A percentile compares a stretch with the other conserved stretches of the same genome.
phyloP scores from a whole-genome alignment of 2,329 filamentous ascomycete species.

The Dactylellina cionopaga region DNA sequence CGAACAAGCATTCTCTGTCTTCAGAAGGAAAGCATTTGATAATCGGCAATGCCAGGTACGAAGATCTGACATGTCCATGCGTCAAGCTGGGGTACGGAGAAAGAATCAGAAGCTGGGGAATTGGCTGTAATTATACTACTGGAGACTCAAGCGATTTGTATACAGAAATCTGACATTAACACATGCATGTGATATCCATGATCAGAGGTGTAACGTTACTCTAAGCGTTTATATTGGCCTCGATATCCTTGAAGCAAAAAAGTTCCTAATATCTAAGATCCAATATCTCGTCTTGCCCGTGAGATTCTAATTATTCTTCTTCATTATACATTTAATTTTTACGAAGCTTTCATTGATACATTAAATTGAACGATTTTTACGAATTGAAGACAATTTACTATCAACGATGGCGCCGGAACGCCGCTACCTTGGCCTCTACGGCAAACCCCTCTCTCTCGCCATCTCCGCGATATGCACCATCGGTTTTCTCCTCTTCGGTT shows the following conservation, averaged over 20 bases:
- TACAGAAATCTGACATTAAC: conserved; percentile 8
- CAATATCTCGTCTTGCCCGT: too few relatives aligned
- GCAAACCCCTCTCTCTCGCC: conserved; percentile 67
- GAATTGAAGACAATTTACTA: conserved; percentile 1
- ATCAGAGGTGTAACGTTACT: conserved; percentile 14
- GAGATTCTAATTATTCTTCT: not conserved
- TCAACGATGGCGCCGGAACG: conserved; percentile 9
- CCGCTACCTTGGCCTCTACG: conserved; percentile 65
- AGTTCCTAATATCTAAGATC: too few relatives aligned
- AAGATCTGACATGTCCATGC: too few relatives aligned
- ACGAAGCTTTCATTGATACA: conserved; percentile 1
- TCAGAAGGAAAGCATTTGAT: conserved; percentile 24
- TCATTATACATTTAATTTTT: not conserved
- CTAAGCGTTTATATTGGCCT: too few relatives aligned
- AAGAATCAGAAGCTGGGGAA: conserved; percentile 19
- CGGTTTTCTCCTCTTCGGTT: conserved; percentile 71
- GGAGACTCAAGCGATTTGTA: too few relatives aligned
- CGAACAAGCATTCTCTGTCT: too few relatives aligned
- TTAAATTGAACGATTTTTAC: conserved; percentile 2
- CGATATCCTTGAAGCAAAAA: too few relatives aligned
- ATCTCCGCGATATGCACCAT: conserved; percentile 73
- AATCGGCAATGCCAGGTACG: not conserved
- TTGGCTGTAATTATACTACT: not conserved
- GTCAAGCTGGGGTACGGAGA: not conserved
- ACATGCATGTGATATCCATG: conserved; percentile 35